phyloP scores from a whole-genome alignment of 495 filamentous ascomycete genomes.

The Aspergillus hancockii region DNA sequence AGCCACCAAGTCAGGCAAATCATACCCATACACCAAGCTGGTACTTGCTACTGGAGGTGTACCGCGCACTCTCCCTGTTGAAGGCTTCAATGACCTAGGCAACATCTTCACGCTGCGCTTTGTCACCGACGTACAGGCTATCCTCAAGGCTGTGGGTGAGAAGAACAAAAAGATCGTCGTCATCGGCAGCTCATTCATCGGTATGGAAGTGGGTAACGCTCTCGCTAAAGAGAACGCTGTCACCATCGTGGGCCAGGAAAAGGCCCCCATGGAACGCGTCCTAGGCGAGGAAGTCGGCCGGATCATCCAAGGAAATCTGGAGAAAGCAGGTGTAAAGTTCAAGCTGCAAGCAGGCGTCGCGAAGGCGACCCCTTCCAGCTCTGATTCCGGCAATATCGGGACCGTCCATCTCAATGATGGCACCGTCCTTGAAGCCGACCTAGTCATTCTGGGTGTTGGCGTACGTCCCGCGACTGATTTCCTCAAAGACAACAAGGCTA shows the following conservation, averaged over 20 bases:
- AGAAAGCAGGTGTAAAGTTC: slow-evolving; percentile 87
- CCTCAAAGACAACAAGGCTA: slow-evolving; percentile 66
- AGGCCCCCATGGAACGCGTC: slow-evolving; percentile 79
- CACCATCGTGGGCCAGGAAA: slow-evolving; percentile 93
- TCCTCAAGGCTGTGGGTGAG: slow-evolving; percentile 74
- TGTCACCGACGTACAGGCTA: slow-evolving; percentile 71
- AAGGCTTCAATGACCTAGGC: slow-evolving; percentile 79
- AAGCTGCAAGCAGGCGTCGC: slow-evolving; percentile 76
- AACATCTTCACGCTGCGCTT: slow-evolving; percentile 85
- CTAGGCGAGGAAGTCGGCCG: slow-evolving; percentile 81
- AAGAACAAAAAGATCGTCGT: slow-evolving; percentile 90
- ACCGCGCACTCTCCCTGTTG: slow-evolving; percentile 74
- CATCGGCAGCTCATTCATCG: slow-evolving; percentile 90
- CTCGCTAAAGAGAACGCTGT: slow-evolving; percentile 75
- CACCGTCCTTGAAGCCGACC: slow-evolving; percentile 77
- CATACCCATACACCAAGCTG: slow-evolving; percentile 79
- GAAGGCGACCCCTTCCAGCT: slow-evolving; percentile 69
- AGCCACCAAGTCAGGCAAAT: slow-evolving; percentile 67
- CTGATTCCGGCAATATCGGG: slow-evolving; percentile 69
- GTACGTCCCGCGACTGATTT: slow-evolving; percentile 85
- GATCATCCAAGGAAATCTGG: slow-evolving; percentile 73
- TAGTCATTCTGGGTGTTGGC: slow-evolving; percentile 89
- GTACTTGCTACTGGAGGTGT: slow-evolving; percentile 85
- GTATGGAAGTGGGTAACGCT: slow-evolving; percentile 90
- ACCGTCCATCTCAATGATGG: slow-evolving; percentile 85